These are phyloP conservation scores for Puccinia horiana DNA, from an alignment of 1,284 basidiomycete species.

Conservation along the genomic window DNA sequence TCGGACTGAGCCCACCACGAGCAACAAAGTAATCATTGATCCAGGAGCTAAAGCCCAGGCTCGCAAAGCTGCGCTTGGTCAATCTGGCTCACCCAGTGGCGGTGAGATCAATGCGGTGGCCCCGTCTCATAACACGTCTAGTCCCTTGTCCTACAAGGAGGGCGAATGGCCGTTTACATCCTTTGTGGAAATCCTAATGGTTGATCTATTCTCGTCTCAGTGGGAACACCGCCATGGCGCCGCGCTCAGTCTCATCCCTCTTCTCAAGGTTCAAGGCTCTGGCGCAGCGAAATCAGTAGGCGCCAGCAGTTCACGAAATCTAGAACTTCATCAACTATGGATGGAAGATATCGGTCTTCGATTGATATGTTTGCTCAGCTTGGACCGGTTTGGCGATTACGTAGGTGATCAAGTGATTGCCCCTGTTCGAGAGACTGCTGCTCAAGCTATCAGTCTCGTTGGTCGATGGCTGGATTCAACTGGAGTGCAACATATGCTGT, in stretches of 20 bases:
- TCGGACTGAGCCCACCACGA: constrained; percentile 20
- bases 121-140: constrained; percentile 24
- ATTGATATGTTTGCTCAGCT: constrained; percentile 85
- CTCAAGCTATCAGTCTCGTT: constrained; percentile 87
- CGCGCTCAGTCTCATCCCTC: constrained; percentile 83
- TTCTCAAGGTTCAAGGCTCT: constrained; percentile 81
- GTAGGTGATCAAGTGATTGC: constrained; percentile 94
- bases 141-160: constrained; percentile 60
- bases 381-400: constrained; percentile 97
- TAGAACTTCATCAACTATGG: constrained; percentile 74
- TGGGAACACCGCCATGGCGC: constrained; percentile 97
- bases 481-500: constrained; percentile 67
- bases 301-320: constrained; percentile 66
- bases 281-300: constrained; percentile 71
- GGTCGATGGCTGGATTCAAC: constrained; percentile 75
- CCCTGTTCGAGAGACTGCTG: constrained; percentile 93
- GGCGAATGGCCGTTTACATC: constrained; percentile 88
- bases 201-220: constrained; percentile 77
- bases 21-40: constrained; percentile 52
- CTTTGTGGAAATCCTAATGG: constrained; percentile 76
- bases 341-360: constrained; percentile 83
- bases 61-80: constrained; percentile 54
- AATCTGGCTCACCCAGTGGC: constrained; percentile 50
- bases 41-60: constrained; percentile 57
- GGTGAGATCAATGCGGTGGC: constrained; percentile 50